Evolutionary conservation across 140 eudicot species (phyloP).

Genomic region (Erigeron philadelphicus): DNA sequence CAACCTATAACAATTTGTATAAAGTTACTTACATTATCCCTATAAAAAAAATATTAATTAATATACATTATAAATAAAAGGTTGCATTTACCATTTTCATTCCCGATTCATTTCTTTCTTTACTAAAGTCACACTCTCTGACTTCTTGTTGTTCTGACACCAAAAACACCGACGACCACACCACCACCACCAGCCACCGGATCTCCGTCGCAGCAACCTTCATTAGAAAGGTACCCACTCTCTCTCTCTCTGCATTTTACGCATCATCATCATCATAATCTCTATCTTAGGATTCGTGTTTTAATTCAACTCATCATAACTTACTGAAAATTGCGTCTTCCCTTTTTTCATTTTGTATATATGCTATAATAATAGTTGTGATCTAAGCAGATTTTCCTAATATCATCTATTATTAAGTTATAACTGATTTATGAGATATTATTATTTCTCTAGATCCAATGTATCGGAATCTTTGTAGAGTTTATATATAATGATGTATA

Average conservation of each 20-base stretch:
- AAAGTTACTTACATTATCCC: no score
- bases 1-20: no score
- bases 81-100: slow-evolving; percentile 7
- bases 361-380: slow-evolving; percentile 1
- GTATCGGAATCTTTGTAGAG: slow-evolving; percentile 14
- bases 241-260: slow-evolving; percentile 20
- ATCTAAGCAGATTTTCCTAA: slow-evolving; percentile 19
- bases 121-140: slow-evolving; percentile 29
- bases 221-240: slow-evolving; percentile 22
- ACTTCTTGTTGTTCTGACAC: slow-evolving; percentile 28
- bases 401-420: slow-evolving; percentile 15
- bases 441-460: slow-evolving; percentile 27
- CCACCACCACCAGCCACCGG: slow-evolving; percentile 33
- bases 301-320: slow-evolving; percentile 12
- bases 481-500: not conserved
- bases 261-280: slow-evolving; percentile 14
- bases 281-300: slow-evolving; percentile 28
- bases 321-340: slow-evolving; percentile 7
- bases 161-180: slow-evolving; percentile 20
- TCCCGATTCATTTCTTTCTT: slow-evolving; percentile 12
- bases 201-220: slow-evolving; percentile 29
- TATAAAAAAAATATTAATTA: no score
- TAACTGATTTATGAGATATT: not conserved
- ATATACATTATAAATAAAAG: not conserved
- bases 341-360: not conserved